Evolutionary conservation across 2,329 filamentous ascomycete genomes (phyloP).

Genomic region (Alternaria brassicicola): DNA sequence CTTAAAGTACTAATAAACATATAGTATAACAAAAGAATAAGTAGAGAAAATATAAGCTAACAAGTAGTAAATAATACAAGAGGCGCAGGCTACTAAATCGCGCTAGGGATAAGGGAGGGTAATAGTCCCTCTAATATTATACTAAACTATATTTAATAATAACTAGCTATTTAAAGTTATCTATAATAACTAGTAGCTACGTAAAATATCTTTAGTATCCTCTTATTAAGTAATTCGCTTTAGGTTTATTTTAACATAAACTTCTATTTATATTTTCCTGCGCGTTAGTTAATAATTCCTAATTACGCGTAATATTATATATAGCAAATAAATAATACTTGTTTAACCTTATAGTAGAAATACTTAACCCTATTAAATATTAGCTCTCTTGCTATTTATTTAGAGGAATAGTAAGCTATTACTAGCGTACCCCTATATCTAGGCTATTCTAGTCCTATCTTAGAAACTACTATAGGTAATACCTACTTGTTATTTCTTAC

Average conservation of each 20-base stretch:
- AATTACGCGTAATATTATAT: neutral
- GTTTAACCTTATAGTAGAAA: neutral
- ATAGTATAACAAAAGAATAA: neutral
- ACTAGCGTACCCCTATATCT: too few relatives aligned
- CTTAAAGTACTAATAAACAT: constrained; percentile 1
- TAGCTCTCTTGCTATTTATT: too few relatives aligned
- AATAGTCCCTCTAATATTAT: neutral
- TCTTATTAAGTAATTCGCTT: neutral
- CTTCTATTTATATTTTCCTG: neutral
- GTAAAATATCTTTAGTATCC: too few relatives aligned
- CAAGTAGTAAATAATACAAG: neutral
- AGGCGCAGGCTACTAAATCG: neutral
- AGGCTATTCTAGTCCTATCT: too few relatives aligned
- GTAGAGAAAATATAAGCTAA: neutral
- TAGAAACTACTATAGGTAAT: too few relatives aligned
- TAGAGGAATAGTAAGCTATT: too few relatives aligned
- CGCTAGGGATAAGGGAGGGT: neutral
- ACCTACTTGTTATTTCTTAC: too few relatives aligned
- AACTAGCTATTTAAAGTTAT: neutral
- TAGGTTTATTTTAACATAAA: neutral
- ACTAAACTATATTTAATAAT: neutral
- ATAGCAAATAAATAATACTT: neutral
- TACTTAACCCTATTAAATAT: neutral
- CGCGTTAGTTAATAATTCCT: too few relatives aligned
- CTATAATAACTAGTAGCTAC: too few relatives aligned